phyloP scores from a whole-genome alignment of 805 yeast genomes.

The Scheffersomyces stipitis region DNA sequence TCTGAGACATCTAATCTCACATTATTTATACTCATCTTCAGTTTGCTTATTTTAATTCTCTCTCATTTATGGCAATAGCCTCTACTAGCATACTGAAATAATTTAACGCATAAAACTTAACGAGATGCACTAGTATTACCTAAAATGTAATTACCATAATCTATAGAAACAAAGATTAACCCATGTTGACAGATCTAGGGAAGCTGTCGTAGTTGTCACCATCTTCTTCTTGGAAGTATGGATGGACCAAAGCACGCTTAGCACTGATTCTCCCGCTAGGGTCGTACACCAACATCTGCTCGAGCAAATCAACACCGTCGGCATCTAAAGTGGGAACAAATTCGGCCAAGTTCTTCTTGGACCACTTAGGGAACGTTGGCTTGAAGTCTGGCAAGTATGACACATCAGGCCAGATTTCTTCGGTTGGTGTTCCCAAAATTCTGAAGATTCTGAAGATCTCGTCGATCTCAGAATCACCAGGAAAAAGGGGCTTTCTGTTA shows the following conservation, averaged over 20 bases:
- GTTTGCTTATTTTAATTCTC: not conserved
- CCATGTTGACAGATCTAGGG: conserved; percentile 41
- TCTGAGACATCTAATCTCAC: too few relatives aligned
- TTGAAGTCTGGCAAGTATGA: conserved; percentile 88
- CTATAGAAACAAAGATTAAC: too few relatives aligned
- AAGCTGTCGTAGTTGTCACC: conserved; percentile 29
- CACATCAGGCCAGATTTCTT: conserved; percentile 93
- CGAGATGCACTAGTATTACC: too few relatives aligned
- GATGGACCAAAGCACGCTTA: conserved; percentile 85
- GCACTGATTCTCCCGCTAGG: conserved; percentile 94
- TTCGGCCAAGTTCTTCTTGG: conserved; percentile 64
- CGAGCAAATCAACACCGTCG: conserved; percentile 81
- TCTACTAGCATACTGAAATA: too few relatives aligned
- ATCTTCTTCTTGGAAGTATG: conserved; percentile 73
- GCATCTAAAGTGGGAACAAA: conserved; percentile 77
- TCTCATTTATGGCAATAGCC: not conserved
- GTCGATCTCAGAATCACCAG: conserved; percentile 97
- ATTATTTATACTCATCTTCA: not conserved
- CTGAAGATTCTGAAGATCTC: conserved; percentile 93
- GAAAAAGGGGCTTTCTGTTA: conserved; percentile 89
- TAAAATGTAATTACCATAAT: too few relatives aligned
- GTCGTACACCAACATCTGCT: conserved; percentile 79
- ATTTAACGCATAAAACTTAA: too few relatives aligned
- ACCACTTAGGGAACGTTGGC: conserved; percentile 91
- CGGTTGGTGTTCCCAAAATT: conserved; percentile 90